These are phyloP conservation scores for Candida bentonensis DNA, from an alignment of 805 yeast genomes.

Conservation along the genomic window DNA sequence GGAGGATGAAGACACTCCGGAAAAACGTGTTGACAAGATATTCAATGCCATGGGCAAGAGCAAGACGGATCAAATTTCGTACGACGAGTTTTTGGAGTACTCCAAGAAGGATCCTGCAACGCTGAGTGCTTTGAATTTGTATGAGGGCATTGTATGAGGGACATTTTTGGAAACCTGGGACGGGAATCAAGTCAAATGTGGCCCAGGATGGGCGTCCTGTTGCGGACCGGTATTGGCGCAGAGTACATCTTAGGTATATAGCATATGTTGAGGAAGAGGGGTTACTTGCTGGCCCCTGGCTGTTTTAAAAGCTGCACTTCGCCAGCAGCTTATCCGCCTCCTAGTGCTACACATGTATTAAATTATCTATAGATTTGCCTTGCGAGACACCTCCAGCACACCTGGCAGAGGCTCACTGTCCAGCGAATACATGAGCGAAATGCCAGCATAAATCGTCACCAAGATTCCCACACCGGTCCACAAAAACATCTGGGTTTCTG, in stretches of 20 bases:
- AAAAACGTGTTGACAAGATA: conserved; percentile 67
- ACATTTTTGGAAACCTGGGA: too few relatives aligned
- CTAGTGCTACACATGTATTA: not conserved
- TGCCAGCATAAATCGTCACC: conserved; percentile 33
- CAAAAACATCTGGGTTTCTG: conserved; percentile 51
- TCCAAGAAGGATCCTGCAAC: conserved; percentile 68
- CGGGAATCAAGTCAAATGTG: too few relatives aligned
- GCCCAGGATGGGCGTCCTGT: too few relatives aligned
- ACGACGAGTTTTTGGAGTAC: conserved; percentile 74
- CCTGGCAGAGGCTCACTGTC: conserved; percentile 59
- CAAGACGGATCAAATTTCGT: conserved; percentile 51
- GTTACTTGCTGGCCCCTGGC: too few relatives aligned
- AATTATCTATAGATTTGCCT: not conserved
- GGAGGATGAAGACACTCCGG: conserved; percentile 87
- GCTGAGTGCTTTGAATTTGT: conserved; percentile 59
- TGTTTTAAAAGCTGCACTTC: too few relatives aligned
- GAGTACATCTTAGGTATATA: too few relatives aligned
- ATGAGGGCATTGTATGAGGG: conserved; percentile 52
- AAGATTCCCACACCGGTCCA: conserved; percentile 46
- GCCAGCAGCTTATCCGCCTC: too few relatives aligned
- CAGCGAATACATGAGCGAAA: conserved; percentile 36
- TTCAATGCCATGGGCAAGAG: conserved; percentile 63
- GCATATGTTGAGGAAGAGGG: too few relatives aligned
- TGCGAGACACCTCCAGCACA: conserved; percentile 42
- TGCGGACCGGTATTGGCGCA: too few relatives aligned